Conservation (phyloP, 768 basidiomycete species). For the Dioszegia hungarica region DNA sequence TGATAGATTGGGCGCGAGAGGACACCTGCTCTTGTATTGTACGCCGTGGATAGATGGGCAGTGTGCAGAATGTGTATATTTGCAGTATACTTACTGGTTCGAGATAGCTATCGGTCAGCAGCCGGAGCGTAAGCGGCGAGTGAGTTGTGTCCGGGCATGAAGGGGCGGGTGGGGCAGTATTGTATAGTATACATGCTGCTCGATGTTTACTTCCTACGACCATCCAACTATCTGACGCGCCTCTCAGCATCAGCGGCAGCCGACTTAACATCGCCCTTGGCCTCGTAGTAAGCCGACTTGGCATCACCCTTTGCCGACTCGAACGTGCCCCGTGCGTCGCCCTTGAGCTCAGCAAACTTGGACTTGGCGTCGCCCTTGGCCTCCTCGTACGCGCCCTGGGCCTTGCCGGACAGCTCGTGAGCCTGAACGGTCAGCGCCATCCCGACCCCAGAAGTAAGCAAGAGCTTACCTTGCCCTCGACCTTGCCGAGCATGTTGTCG, state of each 20-base stretch:
- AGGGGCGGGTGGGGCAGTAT: no score
- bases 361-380: slow-evolving; percentile 31
- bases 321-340: slow-evolving; percentile 20
- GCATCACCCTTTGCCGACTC: slow-evolving; percentile 25
- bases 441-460: not conserved
- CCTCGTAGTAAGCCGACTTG: slow-evolving; percentile 19
- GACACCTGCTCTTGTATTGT: not conserved
- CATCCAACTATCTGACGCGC: not conserved
- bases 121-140: no score
- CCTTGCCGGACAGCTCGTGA: slow-evolving; percentile 25
- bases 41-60: no score
- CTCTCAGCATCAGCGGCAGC: slow-evolving; percentile 3
- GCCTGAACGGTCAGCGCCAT: slow-evolving; percentile 15
- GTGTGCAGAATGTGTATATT: no score
- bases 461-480: slow-evolving; percentile 9
- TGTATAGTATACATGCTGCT: no score
- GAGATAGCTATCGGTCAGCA: no score
- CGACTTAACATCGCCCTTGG: slow-evolving; percentile 29
- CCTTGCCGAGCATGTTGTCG: slow-evolving; percentile 6
- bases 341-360: slow-evolving; percentile 9
- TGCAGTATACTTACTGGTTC: not conserved
- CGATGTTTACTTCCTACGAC: no score
- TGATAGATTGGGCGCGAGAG: not conserved
- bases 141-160: no score
- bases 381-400: slow-evolving; percentile 25